Base-by-base conservation (phyloP, 805 yeast species). In the Schizosaccharomyces japonicus region DNA sequence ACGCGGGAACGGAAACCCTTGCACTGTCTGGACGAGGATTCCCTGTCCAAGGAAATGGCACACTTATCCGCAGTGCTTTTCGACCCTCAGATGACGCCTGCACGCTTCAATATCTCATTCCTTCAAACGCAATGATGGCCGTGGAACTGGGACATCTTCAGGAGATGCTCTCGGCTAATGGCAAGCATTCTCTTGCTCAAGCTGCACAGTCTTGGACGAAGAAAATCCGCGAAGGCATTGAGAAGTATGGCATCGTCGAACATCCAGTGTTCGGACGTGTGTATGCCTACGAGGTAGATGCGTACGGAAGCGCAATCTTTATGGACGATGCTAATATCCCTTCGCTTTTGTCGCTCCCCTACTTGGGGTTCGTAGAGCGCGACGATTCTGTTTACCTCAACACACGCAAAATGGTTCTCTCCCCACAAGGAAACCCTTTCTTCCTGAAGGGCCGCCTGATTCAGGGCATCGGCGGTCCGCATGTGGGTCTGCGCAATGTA, bases 321-420 rank as follows among this genome's bases (percentile, higher is more conserved):
- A 83, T 83, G 93, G 55, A 83, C 60, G 95, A 83, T 60, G 94
- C 94, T 21, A 84, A 84, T 56, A 66, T 83, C 15, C 95, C 95
- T 1, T 80, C 93, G 23, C 50, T 50, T 25, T 52, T 83, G 36
- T 72, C 94, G 1, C 65, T 84, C 29, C 94, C 94, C 0, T 85
- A 80, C 52, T 60, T 80, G 56, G 92, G 93, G 0, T 79, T 71
- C 57, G 54, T 73, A 5, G 60, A 63, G 5, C 55, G 52, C 3
- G 58, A 66, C 30, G 78, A 81, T 57, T 65, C 64, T 39, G 59
- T 81, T 1, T 83, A 83, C 60, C 77, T 75, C 56, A 80, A 80
- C 56, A 83, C 94, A 0, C 65, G 94, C 49, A 70, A 67, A 46
- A 79, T 84, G 92, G 65, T 83, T 8, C 62, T 81, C 21, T 66